These are phyloP conservation scores for Botrytis paeoniae DNA, from an alignment of 2,329 filamentous ascomycete species.

Conservation along the genomic window DNA sequence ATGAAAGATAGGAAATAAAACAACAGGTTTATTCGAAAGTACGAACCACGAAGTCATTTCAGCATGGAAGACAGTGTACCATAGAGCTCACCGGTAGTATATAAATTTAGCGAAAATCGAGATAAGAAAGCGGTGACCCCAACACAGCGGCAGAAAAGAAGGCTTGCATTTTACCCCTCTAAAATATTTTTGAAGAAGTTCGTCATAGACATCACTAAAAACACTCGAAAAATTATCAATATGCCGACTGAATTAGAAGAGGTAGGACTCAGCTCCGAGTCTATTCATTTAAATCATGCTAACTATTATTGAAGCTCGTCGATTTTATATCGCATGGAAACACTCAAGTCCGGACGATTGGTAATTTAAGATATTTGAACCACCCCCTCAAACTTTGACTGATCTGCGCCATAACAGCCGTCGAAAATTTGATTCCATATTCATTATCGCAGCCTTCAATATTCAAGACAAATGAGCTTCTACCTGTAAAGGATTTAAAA, in stretches of 20 bases:
- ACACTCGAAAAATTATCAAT: slow-evolving; percentile 15
- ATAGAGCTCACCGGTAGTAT: not conserved
- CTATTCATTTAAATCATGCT: not conserved
- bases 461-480: slow-evolving; percentile 78
- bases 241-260: slow-evolving; percentile 79
- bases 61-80: not conserved
- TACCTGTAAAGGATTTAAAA: slow-evolving; percentile 83
- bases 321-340: slow-evolving; percentile 92
- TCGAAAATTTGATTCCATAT: slow-evolving; percentile 83
- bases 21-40: not conserved
- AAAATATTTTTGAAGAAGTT: slow-evolving; percentile 15
- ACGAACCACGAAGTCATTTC: not conserved
- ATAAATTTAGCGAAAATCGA: not conserved
- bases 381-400: slow-evolving; percentile 21
- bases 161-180: slow-evolving; percentile 14
- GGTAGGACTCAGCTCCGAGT: slow-evolving; percentile 44
- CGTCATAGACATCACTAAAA: slow-evolving; percentile 4
- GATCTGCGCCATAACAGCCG: slow-evolving; percentile 50
- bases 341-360: slow-evolving; percentile 80
- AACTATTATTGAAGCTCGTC: slow-evolving; percentile 61
- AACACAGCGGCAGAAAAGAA: slow-evolving; percentile 3
- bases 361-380: slow-evolving; percentile 43
- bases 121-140: slow-evolving; percentile 7
- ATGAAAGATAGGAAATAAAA: not conserved
- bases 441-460: slow-evolving; percentile 69